A percentile compares a stretch with the other conserved stretches of the same genome.
Conservation (phyloP, 805 yeast species). For the Kodamaea neixiangensis region DNA sequence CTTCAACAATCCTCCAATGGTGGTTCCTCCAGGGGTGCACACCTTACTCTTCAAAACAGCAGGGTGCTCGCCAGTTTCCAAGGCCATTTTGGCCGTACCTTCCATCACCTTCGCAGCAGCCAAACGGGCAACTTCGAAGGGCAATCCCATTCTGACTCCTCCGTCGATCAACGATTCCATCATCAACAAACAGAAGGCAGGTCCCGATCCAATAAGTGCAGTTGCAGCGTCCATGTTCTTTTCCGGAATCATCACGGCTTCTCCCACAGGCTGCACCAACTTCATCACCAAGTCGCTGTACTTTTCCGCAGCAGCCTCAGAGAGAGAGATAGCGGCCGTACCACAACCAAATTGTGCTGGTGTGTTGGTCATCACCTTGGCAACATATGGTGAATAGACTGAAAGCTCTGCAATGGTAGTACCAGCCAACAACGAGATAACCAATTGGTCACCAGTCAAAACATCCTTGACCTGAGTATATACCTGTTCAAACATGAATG, state of each 20-base stretch:
- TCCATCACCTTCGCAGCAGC: conserved; percentile 93
- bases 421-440: conserved; percentile 90
- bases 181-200: conserved; percentile 88
- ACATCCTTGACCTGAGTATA: conserved; percentile 50
- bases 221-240: conserved; percentile 96
- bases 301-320: conserved; percentile 45
- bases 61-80: conserved; percentile 81
- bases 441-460: conserved; percentile 52
- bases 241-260: conserved; percentile 72
- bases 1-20: conserved; percentile 90
- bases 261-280: conserved; percentile 65
- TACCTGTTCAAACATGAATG: conserved; percentile 69
- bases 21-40: conserved; percentile 97
- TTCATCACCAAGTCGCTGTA: conserved; percentile 51
- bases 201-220: conserved; percentile 93
- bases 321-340: conserved; percentile 87
- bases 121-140: conserved; percentile 75
- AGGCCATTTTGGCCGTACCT: conserved; percentile 91
- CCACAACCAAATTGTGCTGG: conserved; percentile 94
- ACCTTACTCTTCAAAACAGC: conserved; percentile 83
- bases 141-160: conserved; percentile 92
- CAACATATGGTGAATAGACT: conserved; percentile 56
- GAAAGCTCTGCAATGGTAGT: conserved; percentile 75
- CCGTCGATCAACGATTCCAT: conserved; percentile 93
- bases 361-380: conserved; percentile 97